Base-by-base conservation (phyloP, 1,139 yeast genomes). In the Yamadazyma siamensis region DNA sequence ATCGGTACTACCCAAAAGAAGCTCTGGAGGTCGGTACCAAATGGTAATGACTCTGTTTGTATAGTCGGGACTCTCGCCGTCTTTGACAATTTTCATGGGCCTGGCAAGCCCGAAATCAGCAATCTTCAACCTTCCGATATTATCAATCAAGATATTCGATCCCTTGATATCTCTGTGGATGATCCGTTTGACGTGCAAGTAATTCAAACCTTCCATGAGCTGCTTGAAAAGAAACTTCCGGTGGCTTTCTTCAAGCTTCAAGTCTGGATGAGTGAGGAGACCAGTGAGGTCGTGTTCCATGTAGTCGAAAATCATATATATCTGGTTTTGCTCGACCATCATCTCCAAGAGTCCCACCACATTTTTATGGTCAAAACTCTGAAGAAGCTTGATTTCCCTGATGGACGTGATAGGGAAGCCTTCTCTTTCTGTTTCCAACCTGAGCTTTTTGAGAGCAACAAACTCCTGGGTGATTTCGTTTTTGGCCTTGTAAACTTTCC, bases 1-100 rank as follows among this genome's bases (percentile, higher is more conserved):
- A 38, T 80, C 80, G 0, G 97, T 89, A 0, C 95, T 80, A 2
- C 98, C 98, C 33, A 91, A 57, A 25, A 91, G 62, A 25, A 91
- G 70, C 56, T 91, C 98, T 0, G 98, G 98, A 1, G 98, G 98
- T 38, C 98, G 71, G 56, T 91, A 91, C 98, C 98, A 91, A 25
- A 91, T 65, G 0, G 98, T 91, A 27, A 91, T 91, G 25, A 91
- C 98, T 34, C 98, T 65, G 53, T 91, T 91, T 1, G 98, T 89
- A 56, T 89, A 91, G 47, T 84, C 85, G 2, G 83, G 81, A 17
- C 72, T 66, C 39, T 75, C 77, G 10, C 70, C 65, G 5, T 58
- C 59, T 38, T 62, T 66, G 15, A 74, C 61, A 20, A 71, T 72
- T 46, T 75, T 73, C 85, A 83, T 80, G 29, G 77, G 76, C 44